Base-by-base conservation (phyloP, 176 grass and related monocot species). In the Rhynchospora breviuscula region DNA sequence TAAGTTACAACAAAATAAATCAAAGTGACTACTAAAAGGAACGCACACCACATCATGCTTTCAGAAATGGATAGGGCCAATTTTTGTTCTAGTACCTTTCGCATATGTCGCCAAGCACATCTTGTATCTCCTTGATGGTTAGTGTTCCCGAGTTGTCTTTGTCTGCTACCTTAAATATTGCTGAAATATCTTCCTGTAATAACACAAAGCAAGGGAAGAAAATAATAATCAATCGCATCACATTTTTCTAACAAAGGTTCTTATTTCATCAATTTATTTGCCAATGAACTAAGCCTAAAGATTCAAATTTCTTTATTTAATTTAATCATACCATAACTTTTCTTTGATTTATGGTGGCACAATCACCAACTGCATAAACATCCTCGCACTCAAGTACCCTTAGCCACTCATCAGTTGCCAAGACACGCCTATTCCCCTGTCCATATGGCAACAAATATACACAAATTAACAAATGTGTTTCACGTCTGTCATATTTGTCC, bases 121-220 rank as follows among this genome's bases (percentile, higher is more conserved):
- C 96, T 72, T 99, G 91, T 82, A 99, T 90, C 90, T 98, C 96
- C 88, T 99, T 92, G 71, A 95, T 84, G 57, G 96, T 99, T 79
- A 99, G 85, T 54, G 93, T 99, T 90, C 96, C 96, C 72, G 96
- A 99, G 52, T 99, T 95, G 71, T 99, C 96, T 83, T 99, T 99
- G 78, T 99, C 96, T 78, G 93, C 88, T 78, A 95, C 87, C 86
- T 85, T 95, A 89, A 99, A 99, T 86, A 99, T 99, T 88, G 89
- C 89, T 59, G 93, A 80, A 63, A 99, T 87, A 65, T 99, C 96
- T 81, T 99, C 96, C 93, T 99, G 91, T 57, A 88, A 48, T 75
- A 78, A 31, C 49, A 56, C 54, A 57, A 57, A 5, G 25, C 19
- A 53, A 29, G 47, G 23, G 21, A 54, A 47, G 21, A 31, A 53